Base-by-base conservation (phyloP, 1,139 yeast genomes). In the Zygoascus meyerae region DNA sequence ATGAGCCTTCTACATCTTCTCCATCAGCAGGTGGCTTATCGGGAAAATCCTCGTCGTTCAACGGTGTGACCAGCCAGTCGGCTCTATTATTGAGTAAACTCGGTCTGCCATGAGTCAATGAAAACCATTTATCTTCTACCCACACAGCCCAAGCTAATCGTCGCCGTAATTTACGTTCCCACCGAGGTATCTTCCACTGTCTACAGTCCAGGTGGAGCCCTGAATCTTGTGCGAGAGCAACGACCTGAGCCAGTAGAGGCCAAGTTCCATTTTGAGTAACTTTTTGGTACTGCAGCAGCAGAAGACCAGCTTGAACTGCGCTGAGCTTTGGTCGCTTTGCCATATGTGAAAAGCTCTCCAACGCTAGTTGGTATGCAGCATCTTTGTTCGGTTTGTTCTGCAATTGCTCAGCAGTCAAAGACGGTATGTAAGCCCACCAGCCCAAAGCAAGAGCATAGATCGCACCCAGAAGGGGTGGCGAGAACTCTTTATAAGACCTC, bases 131-230 rank as follows among this genome's bases (percentile, higher is more conserved):
- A 35, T 62, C 65, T 35, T 62, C 65, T 17, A 62, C 53, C 48
- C 51, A 62, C 14, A 61, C 50, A 10, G 61, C 62, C 64, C 65
- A 61, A 1, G 58, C 60, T 3, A 57, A 43, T 3, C 61, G 52
- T 32, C 53, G 54, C 8, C 61, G 49, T 11, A 57, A 42, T 16
- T 52, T 51, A n/a, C 55, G 56, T 43, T 57, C 61, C 61, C 61
- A 57, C 17, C 42, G 49, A 17, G 61, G 61, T n/a, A 57, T 53
- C n/a, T 48, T 48, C 61, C 61, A 89, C 52, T 76, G 77, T 48
- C 83, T 79, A 61, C 96, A 89, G 60, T 87, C 90, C 14, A 86
- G 71, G 0, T 95, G 95, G 9, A 89, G 69, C 0, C 96, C 96
- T 34, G 89, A 67, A 55, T 89, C 95, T 62, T 87, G 95, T 0